Percentiles rank a stretch among this genome's conserved stretches.
phyloP scores from a whole-genome alignment of 2,329 filamentous ascomycete species.

The Colletotrichum sp. region DNA sequence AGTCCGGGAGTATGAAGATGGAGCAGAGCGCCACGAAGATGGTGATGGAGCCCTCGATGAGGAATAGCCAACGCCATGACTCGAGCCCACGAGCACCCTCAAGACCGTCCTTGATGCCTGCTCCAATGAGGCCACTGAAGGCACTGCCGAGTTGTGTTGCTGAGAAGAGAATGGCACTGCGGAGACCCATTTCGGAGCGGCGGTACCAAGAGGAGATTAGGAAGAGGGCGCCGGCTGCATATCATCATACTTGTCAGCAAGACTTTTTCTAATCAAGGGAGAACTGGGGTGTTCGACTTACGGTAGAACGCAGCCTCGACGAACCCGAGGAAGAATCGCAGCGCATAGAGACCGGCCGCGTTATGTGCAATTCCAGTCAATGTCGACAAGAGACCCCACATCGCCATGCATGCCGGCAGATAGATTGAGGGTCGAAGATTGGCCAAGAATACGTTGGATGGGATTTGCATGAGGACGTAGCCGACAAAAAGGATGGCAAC shows the following conservation, averaged over 20 bases:
- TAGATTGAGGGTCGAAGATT: constrained; percentile 33
- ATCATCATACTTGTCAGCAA: neutral
- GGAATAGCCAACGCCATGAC: constrained; percentile 59
- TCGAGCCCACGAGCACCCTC: constrained; percentile 41
- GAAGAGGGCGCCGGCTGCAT: constrained; percentile 53
- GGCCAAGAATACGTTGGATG: constrained; percentile 34
- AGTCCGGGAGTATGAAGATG: neutral
- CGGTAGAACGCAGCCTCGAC: constrained; percentile 46
- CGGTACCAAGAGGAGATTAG: constrained; percentile 45
- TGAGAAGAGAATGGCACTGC: constrained; percentile 38
- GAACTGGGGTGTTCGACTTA: neutral
- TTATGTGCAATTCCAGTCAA: neutral
- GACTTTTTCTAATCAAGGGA: fast-evolving
- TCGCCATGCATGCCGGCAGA: constrained; percentile 42
- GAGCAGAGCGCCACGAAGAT: constrained; percentile 39
- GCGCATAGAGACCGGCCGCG: constrained; percentile 62
- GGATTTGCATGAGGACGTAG: constrained; percentile 35
- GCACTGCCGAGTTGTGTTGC: constrained; percentile 34
- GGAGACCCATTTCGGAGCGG: constrained; percentile 52
- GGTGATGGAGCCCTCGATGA: constrained; percentile 47
- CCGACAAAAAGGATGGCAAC: neutral
- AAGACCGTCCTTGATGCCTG: constrained; percentile 46
- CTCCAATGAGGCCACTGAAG: constrained; percentile 32
- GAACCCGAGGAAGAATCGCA: constrained; percentile 69
- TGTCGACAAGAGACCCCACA: constrained; percentile 12